Base-by-base conservation (phyloP, 2,329 filamentous ascomycete species). In the Teratosphaeria destructans region DNA sequence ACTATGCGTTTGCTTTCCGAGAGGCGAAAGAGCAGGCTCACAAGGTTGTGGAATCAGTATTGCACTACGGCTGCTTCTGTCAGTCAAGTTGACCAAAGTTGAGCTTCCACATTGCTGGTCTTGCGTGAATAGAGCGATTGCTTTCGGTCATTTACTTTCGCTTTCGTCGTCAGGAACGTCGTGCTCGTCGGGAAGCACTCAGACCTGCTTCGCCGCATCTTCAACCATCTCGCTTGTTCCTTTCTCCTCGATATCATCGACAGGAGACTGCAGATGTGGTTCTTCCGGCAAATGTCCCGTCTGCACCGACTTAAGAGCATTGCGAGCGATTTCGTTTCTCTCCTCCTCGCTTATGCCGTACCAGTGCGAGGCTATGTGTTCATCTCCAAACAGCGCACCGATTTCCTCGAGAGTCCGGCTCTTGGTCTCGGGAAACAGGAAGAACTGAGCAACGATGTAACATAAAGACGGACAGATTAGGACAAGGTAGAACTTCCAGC, bases 371-470 rank as follows among this genome's bases (percentile, higher is more conserved):
- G 37, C 37, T 39, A 39, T 39, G 37, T 39, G 37, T 16, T 39
- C 61, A 16, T 69, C 67, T 1, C 67, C 67, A 56, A 69, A 73
- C 60, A 71, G 65, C 2, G 69, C 66, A 52, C 71, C 70, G 26
- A 72, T 73, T 57, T 73, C 71, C 57, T 73, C 71, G 6, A 73
- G 63, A 5, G 65, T 67, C n/a, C 70, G 58, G 10, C 68, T 68
- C 52, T 72, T 69, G 47, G 65, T 68, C 52, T 73, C 70, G 32
- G 62, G 63, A 47, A 64, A 62, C 5, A 62, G 49, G 52, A 64
- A 64, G 11, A 59, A 61, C 47, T 55, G 61, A 29, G 61, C 57
- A 14, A 53, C 35, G 35, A 39, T 39, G 35, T 39, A 39, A 10
- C 35, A 39, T 10, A 39, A 5, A 3, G 60, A 59, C 5, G 62